Conservation (phyloP, 1,284 basidiomycete species). For the Trametes polyzona region DNA sequence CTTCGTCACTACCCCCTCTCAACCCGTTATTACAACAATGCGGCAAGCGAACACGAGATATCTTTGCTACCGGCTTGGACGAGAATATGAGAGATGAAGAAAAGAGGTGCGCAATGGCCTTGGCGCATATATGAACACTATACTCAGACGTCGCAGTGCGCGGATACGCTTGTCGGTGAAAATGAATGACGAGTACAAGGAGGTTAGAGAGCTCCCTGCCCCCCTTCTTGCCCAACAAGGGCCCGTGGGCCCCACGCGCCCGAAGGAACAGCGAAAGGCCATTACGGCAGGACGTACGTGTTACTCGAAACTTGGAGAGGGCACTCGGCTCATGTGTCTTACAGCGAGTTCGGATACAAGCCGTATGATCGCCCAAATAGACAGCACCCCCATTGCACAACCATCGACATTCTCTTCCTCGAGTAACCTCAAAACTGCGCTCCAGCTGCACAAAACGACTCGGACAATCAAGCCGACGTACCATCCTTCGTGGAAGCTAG, state of each 20-base stretch:
- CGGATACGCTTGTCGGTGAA: conserved; percentile 73
- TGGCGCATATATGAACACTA: too few relatives aligned
- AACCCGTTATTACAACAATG: conserved; percentile 63
- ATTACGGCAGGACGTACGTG: conserved; percentile 74
- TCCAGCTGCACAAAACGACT: conserved; percentile 89
- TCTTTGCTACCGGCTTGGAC: conserved; percentile 69
- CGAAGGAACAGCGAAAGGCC: conserved; percentile 63
- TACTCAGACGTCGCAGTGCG: conserved; percentile 45
- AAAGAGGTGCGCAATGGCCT: conserved; percentile 52
- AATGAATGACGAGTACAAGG: conserved; percentile 85
- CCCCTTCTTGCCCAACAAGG: conserved; percentile 83
- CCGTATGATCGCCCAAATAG: conserved; percentile 70
- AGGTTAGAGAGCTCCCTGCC: conserved; percentile 85
- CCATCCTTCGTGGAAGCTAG: conserved; percentile 96
- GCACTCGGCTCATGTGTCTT: background rate
- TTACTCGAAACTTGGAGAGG: background rate
- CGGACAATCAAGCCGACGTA: conserved; percentile 93
- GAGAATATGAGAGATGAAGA: conserved; percentile 69
- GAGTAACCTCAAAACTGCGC: conserved; percentile 78
- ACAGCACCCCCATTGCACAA: conserved; percentile 64
- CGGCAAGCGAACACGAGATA: conserved; percentile 68
- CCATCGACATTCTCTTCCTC: conserved; percentile 70
- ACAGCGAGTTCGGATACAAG: conserved; percentile 54
- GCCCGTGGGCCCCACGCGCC: conserved; percentile 76
- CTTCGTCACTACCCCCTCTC: conserved; percentile 65